Evolutionary conservation across 2,329 filamentous ascomycete species (phyloP).

Genomic region (Tolypocladium album): DNA sequence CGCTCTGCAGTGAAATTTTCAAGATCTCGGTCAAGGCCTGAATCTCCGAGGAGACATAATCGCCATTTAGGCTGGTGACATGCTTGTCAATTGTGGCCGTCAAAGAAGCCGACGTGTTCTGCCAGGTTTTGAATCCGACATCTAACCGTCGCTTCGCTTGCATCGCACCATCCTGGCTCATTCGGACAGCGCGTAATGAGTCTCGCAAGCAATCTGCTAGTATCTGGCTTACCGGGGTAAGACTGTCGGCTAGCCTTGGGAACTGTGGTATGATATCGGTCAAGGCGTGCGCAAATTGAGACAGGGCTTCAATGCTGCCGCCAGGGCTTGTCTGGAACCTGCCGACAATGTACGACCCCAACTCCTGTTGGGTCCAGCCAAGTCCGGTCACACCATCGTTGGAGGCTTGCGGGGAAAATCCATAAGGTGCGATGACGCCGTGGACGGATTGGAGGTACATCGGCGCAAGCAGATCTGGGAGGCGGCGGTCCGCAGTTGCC

Average conservation of each 20-base stretch:
- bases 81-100: conserved; percentile 42
- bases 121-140: conserved; percentile 32
- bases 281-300: conserved; percentile 29
- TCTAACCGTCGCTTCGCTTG: conserved; percentile 23
- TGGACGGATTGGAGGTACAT: conserved; percentile 35
- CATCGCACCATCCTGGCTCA: conserved; percentile 7
- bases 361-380: conserved; percentile 7
- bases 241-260: conserved; percentile 35
- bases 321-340: conserved; percentile 30
- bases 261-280: conserved; percentile 28
- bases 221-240: conserved; percentile 26
- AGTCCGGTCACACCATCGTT: conserved; percentile 5
- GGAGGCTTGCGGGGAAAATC: conserved; percentile 4
- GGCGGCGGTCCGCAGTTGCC: conserved; percentile 3
- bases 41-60: conserved; percentile 29
- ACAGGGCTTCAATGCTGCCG: conserved; percentile 31
- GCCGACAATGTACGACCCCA: conserved; percentile 26
- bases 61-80: conserved; percentile 37
- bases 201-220: conserved; percentile 21
- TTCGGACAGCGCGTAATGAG: conserved; percentile 11
- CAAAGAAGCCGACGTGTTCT: conserved; percentile 29
- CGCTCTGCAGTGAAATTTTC: conserved; percentile 25
- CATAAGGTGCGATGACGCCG: conserved; percentile 11
- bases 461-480: conserved; percentile 15
- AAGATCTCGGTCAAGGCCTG: conserved; percentile 33